A percentile compares a stretch with the other conserved stretches of the same genome.
These are phyloP conservation scores for Alternaria brassicicola DNA, from an alignment of 2,329 filamentous ascomycete species.

Conservation along the genomic window DNA sequence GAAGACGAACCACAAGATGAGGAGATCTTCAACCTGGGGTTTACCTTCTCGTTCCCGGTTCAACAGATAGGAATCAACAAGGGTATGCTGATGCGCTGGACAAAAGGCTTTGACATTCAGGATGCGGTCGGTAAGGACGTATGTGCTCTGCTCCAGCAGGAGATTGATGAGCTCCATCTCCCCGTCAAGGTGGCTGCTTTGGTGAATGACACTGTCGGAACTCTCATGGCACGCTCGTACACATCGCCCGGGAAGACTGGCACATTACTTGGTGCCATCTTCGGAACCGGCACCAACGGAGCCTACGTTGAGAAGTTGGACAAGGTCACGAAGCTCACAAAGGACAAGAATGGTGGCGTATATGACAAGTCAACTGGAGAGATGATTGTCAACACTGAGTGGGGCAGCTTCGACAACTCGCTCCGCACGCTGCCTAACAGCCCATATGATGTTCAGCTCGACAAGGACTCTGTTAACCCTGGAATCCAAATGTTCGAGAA, in stretches of 20 bases:
- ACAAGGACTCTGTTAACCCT: conserved; percentile 82
- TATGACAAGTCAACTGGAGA: conserved; percentile 83
- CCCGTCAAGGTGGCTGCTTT: conserved; percentile 94
- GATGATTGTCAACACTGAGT: conserved; percentile 98
- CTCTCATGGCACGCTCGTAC: conserved; percentile 96
- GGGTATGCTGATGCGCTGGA: conserved; percentile 93
- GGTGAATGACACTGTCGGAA: conserved; percentile 97
- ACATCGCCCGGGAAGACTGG: conserved; percentile 85
- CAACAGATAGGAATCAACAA: conserved; percentile 95
- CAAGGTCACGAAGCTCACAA: conserved; percentile 77
- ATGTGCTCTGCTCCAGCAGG: conserved; percentile 83
- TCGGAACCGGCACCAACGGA: conserved; percentile 96
- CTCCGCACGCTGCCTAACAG: conserved; percentile 87
- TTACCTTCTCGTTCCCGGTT: conserved; percentile 98
- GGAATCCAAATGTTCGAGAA: conserved; percentile 99
- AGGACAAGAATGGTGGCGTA: conserved; percentile 54
- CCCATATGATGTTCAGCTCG: conserved; percentile 78
- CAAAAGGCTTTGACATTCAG: conserved; percentile 97
- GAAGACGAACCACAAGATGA: conserved; percentile 66
- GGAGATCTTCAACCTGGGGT: conserved; percentile 90
- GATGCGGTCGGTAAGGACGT: conserved; percentile 95
- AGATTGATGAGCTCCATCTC: conserved; percentile 84
- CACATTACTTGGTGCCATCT: conserved; percentile 93
- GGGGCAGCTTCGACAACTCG: conserved; percentile 97
- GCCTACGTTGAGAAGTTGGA: conserved; percentile 92